Conservation (phyloP, 2,329 filamentous ascomycete genomes). For the Cladophialophora carrionii region DNA sequence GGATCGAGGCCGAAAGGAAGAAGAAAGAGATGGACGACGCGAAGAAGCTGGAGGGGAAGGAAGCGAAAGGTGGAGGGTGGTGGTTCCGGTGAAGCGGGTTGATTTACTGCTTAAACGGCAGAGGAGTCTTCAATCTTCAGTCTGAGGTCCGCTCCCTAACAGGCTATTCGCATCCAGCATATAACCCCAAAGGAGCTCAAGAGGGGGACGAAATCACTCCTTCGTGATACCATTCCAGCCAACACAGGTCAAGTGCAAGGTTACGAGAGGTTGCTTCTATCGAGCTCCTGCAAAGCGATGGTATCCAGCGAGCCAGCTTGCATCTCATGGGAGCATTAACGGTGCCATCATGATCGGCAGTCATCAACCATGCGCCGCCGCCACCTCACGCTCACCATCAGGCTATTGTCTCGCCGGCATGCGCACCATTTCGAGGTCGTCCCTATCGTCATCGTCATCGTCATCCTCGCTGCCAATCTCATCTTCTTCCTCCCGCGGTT, state of each 20-base stretch:
- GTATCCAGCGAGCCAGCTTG: background rate
- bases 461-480: background rate
- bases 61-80: constrained; percentile 23
- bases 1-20: constrained; percentile 27
- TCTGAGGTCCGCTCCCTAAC: background rate
- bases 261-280: background rate
- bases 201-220: background rate
- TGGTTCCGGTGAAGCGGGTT: constrained; percentile 6
- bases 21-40: constrained; percentile 21
- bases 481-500: background rate
- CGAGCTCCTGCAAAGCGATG: background rate
- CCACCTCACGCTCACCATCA: constrained; percentile 1
- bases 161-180: background rate
- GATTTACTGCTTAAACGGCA: background rate
- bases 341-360: background rate
- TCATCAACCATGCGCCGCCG: background rate
- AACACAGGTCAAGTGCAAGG: background rate
- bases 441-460: constrained; percentile 3
- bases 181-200: background rate
- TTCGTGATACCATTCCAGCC: background rate
- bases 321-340: background rate
- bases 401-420: background rate
- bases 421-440: background rate
- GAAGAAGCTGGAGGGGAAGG: constrained; percentile 24
- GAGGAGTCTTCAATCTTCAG: background rate